Evolutionary conservation across 2,329 filamentous ascomycete species (phyloP).

Genomic region (Xylariaceae sp.): DNA sequence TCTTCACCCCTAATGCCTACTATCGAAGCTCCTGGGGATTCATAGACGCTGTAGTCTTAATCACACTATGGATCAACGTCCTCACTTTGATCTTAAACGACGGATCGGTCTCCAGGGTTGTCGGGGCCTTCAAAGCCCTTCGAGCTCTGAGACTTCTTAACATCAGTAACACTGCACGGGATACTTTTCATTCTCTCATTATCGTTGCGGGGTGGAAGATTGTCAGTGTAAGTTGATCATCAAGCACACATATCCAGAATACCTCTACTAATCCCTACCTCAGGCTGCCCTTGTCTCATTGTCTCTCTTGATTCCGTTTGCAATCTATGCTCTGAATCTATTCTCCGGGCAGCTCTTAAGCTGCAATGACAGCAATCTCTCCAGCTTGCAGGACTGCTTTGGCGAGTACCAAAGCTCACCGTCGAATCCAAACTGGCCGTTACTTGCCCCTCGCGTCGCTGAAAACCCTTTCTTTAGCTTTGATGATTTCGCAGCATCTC

Average conservation of each 20-base stretch:
- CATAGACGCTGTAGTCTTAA: constrained; percentile 88
- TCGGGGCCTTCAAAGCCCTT: constrained; percentile 96
- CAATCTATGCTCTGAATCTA: constrained; percentile 92
- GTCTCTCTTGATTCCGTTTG: constrained; percentile 93
- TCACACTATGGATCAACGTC: constrained; percentile 96
- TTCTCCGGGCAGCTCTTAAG: constrained; percentile 81
- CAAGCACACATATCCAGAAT: background rate
- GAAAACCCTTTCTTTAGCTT: constrained; percentile 88
- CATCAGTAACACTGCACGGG: constrained; percentile 91
- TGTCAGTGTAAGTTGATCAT: constrained; percentile 67
- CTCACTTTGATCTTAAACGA: constrained; percentile 81
- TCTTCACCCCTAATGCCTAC: constrained; percentile 97
- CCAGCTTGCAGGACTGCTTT: constrained; percentile 73
- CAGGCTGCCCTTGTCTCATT: constrained; percentile 89
- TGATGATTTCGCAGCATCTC: constrained; percentile 89
- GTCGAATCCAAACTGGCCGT: constrained; percentile 75
- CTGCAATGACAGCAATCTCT: constrained; percentile 76
- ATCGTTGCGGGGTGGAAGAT: constrained; percentile 95
- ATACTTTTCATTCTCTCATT: constrained; percentile 97
- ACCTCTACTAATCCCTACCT: constrained; percentile 25
- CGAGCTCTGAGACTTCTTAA: constrained; percentile 91
- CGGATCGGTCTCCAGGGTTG: constrained; percentile 83
- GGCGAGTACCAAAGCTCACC: constrained; percentile 81
- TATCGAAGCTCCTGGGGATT: constrained; percentile 96
- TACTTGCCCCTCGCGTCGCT: constrained; percentile 82